A percentile compares a stretch with the other conserved stretches of the same genome.
phyloP scores from a whole-genome alignment of 495 filamentous ascomycete genomes.

The Lindgomyces ingoldianus region DNA sequence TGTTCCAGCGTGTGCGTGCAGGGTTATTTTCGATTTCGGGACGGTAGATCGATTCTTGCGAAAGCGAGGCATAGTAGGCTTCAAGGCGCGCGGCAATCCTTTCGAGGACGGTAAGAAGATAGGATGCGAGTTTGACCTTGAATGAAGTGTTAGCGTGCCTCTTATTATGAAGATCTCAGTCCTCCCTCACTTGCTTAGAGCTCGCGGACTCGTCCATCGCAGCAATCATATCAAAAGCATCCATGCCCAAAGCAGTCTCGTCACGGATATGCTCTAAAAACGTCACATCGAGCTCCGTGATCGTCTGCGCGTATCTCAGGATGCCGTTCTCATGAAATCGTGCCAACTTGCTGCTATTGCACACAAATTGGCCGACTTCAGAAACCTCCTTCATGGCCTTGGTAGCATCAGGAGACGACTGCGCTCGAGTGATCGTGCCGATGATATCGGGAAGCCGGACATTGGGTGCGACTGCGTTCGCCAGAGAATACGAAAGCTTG shows the following conservation, averaged over 20 bases:
- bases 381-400: constrained; percentile 51
- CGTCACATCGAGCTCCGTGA: constrained; percentile 52
- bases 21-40: constrained; percentile 53
- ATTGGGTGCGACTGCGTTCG: constrained; percentile 41
- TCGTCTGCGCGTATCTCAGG: constrained; percentile 51
- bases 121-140: constrained; percentile 46
- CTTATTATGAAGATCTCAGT: constrained; percentile 7
- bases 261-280: constrained; percentile 54
- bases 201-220: constrained; percentile 30
- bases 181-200: constrained; percentile 34
- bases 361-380: constrained; percentile 52
- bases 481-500: constrained; percentile 53
- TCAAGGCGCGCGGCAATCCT: constrained; percentile 52
- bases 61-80: constrained; percentile 51
- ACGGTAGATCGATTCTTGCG: constrained; percentile 49
- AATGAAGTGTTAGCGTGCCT: constrained; percentile 38
- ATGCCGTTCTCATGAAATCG: constrained; percentile 53
- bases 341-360: constrained; percentile 43
- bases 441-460: constrained; percentile 51
- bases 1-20: constrained; percentile 51
- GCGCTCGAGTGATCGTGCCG: constrained; percentile 52
- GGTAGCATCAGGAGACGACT: constrained; percentile 49
- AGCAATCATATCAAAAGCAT: constrained; percentile 52
- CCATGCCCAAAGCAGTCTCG: constrained; percentile 54
- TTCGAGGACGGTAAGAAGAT: constrained; percentile 53